These are phyloP conservation scores for Phoma sp. DNA, from an alignment of 2,329 filamentous ascomycete genomes.

Conservation along the genomic window DNA sequence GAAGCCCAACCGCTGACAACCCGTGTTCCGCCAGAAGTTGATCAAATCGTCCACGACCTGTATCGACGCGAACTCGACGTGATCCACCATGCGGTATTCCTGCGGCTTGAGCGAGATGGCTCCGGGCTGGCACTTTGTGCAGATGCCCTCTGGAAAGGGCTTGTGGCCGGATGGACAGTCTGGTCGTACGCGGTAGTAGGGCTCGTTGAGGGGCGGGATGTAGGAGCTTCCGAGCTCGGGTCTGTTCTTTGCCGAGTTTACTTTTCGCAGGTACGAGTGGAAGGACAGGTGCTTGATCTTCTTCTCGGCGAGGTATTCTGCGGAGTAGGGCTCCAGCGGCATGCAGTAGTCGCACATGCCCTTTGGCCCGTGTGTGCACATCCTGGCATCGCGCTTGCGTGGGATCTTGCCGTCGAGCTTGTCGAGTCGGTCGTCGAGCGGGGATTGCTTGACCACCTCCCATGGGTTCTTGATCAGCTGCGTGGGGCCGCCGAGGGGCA, in stretches of 20 bases:
- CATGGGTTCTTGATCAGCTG: constrained; percentile 83
- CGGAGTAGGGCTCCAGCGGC: constrained; percentile 90
- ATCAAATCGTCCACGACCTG: constrained; percentile 87
- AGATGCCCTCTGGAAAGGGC: constrained; percentile 94
- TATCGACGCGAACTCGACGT: constrained; percentile 92
- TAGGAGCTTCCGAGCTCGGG: constrained; percentile 92
- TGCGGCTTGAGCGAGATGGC: constrained; percentile 95
- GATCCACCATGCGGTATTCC: constrained; percentile 94
- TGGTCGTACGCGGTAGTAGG: constrained; percentile 85
- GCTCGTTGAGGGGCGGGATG: constrained; percentile 92
- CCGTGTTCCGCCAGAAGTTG: constrained; percentile 88
- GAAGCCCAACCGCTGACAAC: constrained; percentile 83
- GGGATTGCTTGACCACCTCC: constrained; percentile 89
- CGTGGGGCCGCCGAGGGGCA: constrained; percentile 62
- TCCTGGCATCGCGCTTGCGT: constrained; percentile 74
- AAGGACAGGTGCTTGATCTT: constrained; percentile 99
- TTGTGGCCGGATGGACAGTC: constrained; percentile 94
- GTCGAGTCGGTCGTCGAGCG: constrained; percentile 85
- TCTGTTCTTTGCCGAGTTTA: constrained; percentile 96
- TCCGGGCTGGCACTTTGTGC: constrained; percentile 96
- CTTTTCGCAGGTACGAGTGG: constrained; percentile 90
- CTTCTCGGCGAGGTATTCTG: constrained; percentile 88
- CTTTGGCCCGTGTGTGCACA: constrained; percentile 95
- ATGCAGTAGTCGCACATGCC: constrained; percentile 99
- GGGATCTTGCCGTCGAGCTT: constrained; percentile 88